phyloP scores from a whole-genome alignment of 2,329 filamentous ascomycete species.

The Calonectria fujianensis region DNA sequence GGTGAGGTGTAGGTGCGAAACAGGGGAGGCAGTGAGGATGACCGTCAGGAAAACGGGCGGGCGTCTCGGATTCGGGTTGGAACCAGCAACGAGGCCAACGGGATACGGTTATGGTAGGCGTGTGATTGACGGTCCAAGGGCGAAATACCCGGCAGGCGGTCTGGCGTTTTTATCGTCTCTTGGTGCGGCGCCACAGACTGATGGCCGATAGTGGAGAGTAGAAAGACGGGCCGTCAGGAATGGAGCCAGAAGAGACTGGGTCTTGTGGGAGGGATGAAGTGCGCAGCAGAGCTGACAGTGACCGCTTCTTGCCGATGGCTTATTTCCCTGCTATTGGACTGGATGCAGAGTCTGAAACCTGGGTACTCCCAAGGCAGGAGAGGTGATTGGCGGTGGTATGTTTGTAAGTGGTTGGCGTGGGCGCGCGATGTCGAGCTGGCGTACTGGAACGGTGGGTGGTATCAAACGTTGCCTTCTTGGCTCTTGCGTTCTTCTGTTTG shows the following conservation, averaged over 20 bases:
- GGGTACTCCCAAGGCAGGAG: conserved; percentile 13
- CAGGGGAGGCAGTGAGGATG: conserved; percentile 24
- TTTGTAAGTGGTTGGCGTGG: conserved; percentile 14
- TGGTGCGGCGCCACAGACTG: conserved; percentile 46
- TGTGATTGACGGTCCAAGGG: conserved; percentile 38
- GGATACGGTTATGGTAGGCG: conserved; percentile 42
- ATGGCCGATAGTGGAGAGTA: conserved; percentile 47
- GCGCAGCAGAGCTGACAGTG: conserved; percentile 21
- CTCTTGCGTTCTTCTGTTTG: conserved; percentile 24
- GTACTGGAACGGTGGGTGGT: conserved; percentile 22
- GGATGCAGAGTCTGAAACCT: conserved; percentile 3
- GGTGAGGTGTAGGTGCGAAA: conserved; percentile 11
- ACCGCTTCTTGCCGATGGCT: conserved; percentile 36
- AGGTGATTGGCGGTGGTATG: conserved; percentile 6
- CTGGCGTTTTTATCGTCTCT: conserved; percentile 53
- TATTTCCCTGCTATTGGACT: conserved; percentile 29
- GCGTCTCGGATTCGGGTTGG: conserved; percentile 3
- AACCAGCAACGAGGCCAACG: conserved; percentile 42
- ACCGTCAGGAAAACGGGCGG: background rate
- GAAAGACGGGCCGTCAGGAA: conserved; percentile 34
- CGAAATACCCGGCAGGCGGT: conserved; percentile 47
- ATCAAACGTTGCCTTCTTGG: conserved; percentile 21
- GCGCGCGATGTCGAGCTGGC: conserved; percentile 17
- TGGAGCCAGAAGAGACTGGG: conserved; percentile 20
- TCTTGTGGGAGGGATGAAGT: conserved; percentile 27